Evolutionary conservation across 2,329 filamentous ascomycete species (phyloP).

Genomic region (Alternaria viburni): DNA sequence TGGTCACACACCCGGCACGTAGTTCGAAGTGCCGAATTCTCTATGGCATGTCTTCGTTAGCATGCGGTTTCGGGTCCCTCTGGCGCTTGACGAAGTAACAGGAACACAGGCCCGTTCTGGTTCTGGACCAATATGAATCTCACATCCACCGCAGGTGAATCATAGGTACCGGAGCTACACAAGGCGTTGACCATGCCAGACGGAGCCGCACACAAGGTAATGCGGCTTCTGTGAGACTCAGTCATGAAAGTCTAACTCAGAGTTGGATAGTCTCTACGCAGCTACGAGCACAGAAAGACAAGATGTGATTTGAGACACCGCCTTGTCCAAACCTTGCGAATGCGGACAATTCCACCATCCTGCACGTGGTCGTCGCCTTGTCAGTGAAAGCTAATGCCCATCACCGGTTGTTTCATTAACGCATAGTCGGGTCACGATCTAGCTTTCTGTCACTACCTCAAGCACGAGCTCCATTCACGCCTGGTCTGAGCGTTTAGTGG

Average conservation of each 20-base stretch:
- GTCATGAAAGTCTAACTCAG: accelerated
- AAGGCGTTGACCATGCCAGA: neutral
- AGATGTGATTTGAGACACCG: neutral
- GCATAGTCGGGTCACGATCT: neutral
- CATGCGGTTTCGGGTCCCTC: neutral
- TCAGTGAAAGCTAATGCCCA: neutral
- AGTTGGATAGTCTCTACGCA: accelerated
- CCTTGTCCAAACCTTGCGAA: neutral
- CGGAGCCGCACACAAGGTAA: neutral
- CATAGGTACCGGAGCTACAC: accelerated
- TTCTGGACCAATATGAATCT: neutral
- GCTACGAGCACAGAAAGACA: neutral
- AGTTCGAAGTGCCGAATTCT: neutral
- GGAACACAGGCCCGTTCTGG: accelerated
- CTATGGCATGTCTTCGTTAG: neutral
- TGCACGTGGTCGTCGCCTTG: neutral
- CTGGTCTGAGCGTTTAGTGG: neutral
- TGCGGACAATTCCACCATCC: neutral
- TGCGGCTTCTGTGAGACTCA: neutral
- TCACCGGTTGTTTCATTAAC: neutral
- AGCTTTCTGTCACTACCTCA: neutral
- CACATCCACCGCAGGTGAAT: neutral
- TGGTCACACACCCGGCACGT: neutral
- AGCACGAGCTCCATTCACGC: neutral
- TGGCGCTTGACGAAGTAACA: neutral